These are phyloP conservation scores for Reticulascus tulasneorum DNA, from an alignment of 2,329 filamentous ascomycete species.

Conservation along the genomic window DNA sequence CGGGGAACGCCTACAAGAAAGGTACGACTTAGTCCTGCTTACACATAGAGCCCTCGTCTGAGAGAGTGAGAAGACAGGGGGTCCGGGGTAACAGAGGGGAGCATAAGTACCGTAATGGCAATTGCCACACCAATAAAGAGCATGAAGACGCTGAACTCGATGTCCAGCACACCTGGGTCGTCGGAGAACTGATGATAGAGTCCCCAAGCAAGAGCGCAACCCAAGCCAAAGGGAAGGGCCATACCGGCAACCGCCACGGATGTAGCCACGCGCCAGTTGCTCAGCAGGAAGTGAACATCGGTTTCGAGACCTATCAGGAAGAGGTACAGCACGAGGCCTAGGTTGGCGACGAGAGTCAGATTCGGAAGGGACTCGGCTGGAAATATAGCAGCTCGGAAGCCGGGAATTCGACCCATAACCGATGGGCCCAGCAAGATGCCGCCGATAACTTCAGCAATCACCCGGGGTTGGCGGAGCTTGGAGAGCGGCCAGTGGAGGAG, in stretches of 20 bases:
- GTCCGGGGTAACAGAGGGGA: not conserved
- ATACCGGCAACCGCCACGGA: constrained; percentile 78
- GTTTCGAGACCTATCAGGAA: constrained; percentile 88
- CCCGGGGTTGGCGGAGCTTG: constrained; percentile 72
- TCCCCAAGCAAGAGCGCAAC: constrained; percentile 75
- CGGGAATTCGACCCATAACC: constrained; percentile 80
- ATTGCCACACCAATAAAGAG: constrained; percentile 88
- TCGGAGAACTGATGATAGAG: constrained; percentile 68
- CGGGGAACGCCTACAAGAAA: constrained; percentile 85
- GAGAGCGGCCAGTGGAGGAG: constrained; percentile 70
- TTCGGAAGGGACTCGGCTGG: constrained; percentile 70
- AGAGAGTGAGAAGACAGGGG: not conserved
- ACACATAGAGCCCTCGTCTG: too few species aligned
- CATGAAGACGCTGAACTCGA: constrained; percentile 52
- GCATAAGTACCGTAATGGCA: constrained; percentile 80
- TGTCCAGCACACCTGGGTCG: constrained; percentile 33
- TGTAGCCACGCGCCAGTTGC: constrained; percentile 76
- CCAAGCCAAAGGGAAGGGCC: constrained; percentile 76
- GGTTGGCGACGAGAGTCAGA: constrained; percentile 72
- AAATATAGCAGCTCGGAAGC: constrained; percentile 74
- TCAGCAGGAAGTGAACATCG: constrained; percentile 70
- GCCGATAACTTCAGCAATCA: constrained; percentile 82
- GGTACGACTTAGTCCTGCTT: too few species aligned
- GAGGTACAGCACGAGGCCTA: constrained; percentile 79
- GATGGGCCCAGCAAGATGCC: constrained; percentile 83